Evolutionary conservation across 208 protist genomes (phyloP).

Genomic region (Sergeia podlipaevii): DNA sequence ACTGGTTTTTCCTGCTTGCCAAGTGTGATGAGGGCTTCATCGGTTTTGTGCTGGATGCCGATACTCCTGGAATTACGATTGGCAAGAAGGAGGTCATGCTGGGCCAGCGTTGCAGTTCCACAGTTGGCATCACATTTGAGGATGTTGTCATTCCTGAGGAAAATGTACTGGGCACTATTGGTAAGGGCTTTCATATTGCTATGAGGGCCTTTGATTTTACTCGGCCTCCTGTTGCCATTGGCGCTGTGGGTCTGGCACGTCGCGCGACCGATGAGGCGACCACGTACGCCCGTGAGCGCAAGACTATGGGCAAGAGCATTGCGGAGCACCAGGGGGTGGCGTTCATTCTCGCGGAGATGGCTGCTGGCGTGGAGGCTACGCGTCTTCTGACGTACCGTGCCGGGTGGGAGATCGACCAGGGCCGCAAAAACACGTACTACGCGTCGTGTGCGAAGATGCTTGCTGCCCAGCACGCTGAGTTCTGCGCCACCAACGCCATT

Average conservation of each 20-base stretch:
- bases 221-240: constrained; percentile 73
- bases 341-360: constrained; percentile 92
- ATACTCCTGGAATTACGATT: constrained; percentile 76
- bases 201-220: constrained; percentile 90
- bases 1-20: constrained; percentile 91
- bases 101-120: constrained; percentile 91
- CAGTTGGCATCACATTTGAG: constrained; percentile 88
- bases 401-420: constrained; percentile 78
- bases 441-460: constrained; percentile 86
- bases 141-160: constrained; percentile 84
- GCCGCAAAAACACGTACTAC: constrained; percentile 83
- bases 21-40: constrained; percentile 72
- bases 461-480: constrained; percentile 69
- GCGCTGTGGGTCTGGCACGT: constrained; percentile 78
- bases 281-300: constrained; percentile 68
- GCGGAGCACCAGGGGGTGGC: constrained; percentile 81
- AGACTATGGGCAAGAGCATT: constrained; percentile 85
- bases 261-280: constrained; percentile 81
- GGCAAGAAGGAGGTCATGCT: constrained; percentile 90
- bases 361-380: constrained; percentile 76
- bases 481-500: constrained; percentile 66
- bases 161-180: constrained; percentile 68
- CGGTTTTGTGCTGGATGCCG: constrained; percentile 87
- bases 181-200: constrained; percentile 83
- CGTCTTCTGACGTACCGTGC: constrained; percentile 71